Base-by-base conservation (phyloP, 2,329 filamentous ascomycete genomes). In the Ceratocystis ficicola region DNA sequence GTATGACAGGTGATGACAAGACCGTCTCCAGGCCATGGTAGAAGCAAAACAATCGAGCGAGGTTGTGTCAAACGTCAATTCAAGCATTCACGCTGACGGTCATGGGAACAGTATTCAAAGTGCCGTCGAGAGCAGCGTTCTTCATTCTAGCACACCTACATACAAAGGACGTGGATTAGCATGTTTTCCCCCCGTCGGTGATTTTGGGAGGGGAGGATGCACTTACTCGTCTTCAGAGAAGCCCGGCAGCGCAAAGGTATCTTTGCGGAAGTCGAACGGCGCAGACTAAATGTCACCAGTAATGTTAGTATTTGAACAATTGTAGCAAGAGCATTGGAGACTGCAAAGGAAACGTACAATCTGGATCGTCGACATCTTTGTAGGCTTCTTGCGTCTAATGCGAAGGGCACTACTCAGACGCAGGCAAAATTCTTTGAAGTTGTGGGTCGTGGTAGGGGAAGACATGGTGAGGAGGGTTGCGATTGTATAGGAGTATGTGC, bases 161-260 rank as follows among this genome's bases (percentile, higher is more conserved):
- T n/a, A 8, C 20, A 10, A 28, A 25, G 3, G 36, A 4, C 4
- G 3, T 5, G 7, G 60, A n/a, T 44, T 62, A 44, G 59, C 17
- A 44, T 62, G 12, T 6, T 17, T 32, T 5, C 30, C 12, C 3
- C 15, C 7, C 7, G 10, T 44, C 28, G 17, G 1, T 4, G 32
- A 15, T 10, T 62, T n/a, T 10, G 32, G 3, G 25, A 62, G 36
- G 36, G 10, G 7, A 25, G n/a, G 60, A 25, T 15, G 30, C n/a
- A 76, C 82, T 73, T 77, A 85, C 82, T 86, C 82, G 70, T 84
- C 81, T 69, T 83, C 77, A 59, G 80, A 80, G 52, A 85, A 75
- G 48, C 83, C 83, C 1, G 81, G 81, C 15, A 85, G 74, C 55
- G 73, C 74, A 50, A 80, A 75, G n/a, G 77, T 74, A 71, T 83